Evolutionary conservation across 805 yeast genomes (phyloP).

Genomic region (Zygosaccharomyces rouxii): DNA sequence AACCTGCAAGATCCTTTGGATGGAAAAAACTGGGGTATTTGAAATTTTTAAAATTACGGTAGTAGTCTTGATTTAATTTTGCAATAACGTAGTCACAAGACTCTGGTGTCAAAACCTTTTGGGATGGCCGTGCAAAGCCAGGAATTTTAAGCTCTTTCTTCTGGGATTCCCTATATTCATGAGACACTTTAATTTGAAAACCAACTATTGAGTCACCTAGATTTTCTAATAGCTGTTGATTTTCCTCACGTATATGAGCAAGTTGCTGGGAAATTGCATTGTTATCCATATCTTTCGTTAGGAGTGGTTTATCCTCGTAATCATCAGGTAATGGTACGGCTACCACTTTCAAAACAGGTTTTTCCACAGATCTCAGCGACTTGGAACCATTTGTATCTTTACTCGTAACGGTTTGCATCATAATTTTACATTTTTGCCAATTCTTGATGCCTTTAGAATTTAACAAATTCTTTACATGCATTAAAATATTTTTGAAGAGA

Average conservation of each 20-base stretch:
- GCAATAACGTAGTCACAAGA: slow-evolving; percentile 44
- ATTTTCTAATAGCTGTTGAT: slow-evolving; percentile 19
- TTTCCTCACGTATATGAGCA: slow-evolving; percentile 14
- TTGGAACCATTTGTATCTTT: slow-evolving; percentile 6
- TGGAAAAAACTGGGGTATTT: slow-evolving; percentile 29
- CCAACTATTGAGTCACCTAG: slow-evolving; percentile 31
- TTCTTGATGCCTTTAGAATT: slow-evolving; percentile 9
- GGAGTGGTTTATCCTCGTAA: slow-evolving; percentile 23
- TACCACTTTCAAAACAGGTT: slow-evolving; percentile 33
- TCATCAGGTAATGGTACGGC: slow-evolving; percentile 33
- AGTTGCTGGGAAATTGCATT: slow-evolving; percentile 15
- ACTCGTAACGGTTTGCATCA: slow-evolving; percentile 20
- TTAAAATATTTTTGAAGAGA: slow-evolving; percentile 47
- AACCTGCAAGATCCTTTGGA: slow-evolving; percentile 28
- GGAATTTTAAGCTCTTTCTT: slow-evolving; percentile 21
- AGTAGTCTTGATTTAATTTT: slow-evolving; percentile 31
- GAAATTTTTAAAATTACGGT: slow-evolving; percentile 15
- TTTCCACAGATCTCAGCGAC: slow-evolving; percentile 10
- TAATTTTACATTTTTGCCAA: slow-evolving; percentile 25
- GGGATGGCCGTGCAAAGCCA: slow-evolving; percentile 19
- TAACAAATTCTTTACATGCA: slow-evolving; percentile 33
- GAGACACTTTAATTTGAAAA: slow-evolving; percentile 37
- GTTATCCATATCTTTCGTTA: slow-evolving; percentile 11
- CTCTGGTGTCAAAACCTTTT: slow-evolving; percentile 33
- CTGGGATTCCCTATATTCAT: slow-evolving; percentile 35